These are phyloP conservation scores for Cryptococcus depauperatus DNA, from an alignment of 1,284 basidiomycete genomes.

Conservation along the genomic window DNA sequence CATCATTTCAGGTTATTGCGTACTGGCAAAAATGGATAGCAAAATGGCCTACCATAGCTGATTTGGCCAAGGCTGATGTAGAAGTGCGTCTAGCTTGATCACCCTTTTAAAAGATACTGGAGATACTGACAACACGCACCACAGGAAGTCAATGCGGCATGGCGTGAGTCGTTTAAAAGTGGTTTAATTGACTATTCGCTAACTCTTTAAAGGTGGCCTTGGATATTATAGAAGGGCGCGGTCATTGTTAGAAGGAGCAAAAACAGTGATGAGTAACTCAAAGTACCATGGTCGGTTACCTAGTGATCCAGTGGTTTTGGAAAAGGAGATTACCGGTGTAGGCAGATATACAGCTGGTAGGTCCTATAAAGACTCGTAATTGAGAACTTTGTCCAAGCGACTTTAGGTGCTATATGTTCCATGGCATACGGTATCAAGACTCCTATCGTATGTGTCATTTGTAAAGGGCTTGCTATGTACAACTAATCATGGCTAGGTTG, in stretches of 20 bases:
- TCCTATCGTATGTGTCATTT: constrained; percentile 60
- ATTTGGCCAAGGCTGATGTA: constrained; percentile 66
- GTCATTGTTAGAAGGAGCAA: constrained; percentile 65
- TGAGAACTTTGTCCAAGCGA: constrained; percentile 5
- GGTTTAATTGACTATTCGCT: neutral
- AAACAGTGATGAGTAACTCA: constrained; percentile 62
- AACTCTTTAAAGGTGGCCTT: constrained; percentile 51
- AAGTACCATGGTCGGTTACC: constrained; percentile 56
- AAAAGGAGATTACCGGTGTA: constrained; percentile 78
- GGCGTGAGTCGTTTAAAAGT: constrained; percentile 49
- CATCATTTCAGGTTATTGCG: constrained; percentile 53
- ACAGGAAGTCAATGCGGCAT: constrained; percentile 65
- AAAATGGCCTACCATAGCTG: constrained; percentile 71
- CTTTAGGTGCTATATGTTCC: constrained; percentile 71
- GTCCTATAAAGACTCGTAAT: constrained; percentile 7
- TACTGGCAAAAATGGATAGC: constrained; percentile 82
- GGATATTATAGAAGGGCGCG: constrained; percentile 87
- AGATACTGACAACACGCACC: neutral
- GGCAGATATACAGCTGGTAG: constrained; percentile 69
- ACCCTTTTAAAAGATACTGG: neutral
- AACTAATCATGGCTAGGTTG: constrained; percentile 52
- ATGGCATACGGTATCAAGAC: constrained; percentile 79
- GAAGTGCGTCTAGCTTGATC: constrained; percentile 49
- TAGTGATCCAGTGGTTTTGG: constrained; percentile 67
- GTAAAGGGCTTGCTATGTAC: neutral